phyloP scores from a whole-genome alignment of 2,329 filamentous ascomycete species.

The Talaromyces piceae region DNA sequence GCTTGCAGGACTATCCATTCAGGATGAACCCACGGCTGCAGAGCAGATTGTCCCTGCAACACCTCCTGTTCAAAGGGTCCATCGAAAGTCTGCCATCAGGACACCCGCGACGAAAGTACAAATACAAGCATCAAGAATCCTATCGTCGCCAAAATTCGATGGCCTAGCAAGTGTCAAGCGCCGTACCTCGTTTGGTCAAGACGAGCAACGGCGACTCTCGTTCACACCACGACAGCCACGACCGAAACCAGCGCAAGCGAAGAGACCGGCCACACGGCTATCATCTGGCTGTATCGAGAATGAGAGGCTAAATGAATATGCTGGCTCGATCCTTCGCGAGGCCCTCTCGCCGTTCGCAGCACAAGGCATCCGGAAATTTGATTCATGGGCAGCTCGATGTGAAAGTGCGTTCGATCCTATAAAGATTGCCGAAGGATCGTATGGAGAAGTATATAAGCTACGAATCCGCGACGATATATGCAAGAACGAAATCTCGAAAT shows the following conservation, averaged over 20 bases:
- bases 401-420: conserved; percentile 39
- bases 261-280: conserved; percentile 16
- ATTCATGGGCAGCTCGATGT: conserved; percentile 31
- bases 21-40: neutral
- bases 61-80: neutral
- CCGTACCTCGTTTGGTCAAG: neutral
- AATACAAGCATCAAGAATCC: neutral
- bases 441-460: conserved; percentile 58
- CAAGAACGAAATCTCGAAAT: conserved; percentile 28
- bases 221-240: conserved; percentile 11
- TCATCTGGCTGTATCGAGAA: conserved; percentile 30
- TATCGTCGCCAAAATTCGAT: neutral
- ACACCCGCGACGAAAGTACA: neutral
- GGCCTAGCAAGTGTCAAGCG: neutral
- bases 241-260: conserved; percentile 7
- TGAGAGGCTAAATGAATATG: conserved; percentile 27
- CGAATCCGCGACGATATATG: conserved; percentile 31
- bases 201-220: conserved; percentile 7
- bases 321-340: conserved; percentile 30
- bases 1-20: conserved; percentile 22
- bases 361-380: conserved; percentile 31
- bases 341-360: conserved; percentile 29
- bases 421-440: conserved; percentile 61
- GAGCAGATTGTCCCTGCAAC: neutral
- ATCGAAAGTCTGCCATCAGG: neutral